These are phyloP conservation scores for Podaxis pistillaris DNA, from an alignment of 768 basidiomycete species.

Conservation along the genomic window DNA sequence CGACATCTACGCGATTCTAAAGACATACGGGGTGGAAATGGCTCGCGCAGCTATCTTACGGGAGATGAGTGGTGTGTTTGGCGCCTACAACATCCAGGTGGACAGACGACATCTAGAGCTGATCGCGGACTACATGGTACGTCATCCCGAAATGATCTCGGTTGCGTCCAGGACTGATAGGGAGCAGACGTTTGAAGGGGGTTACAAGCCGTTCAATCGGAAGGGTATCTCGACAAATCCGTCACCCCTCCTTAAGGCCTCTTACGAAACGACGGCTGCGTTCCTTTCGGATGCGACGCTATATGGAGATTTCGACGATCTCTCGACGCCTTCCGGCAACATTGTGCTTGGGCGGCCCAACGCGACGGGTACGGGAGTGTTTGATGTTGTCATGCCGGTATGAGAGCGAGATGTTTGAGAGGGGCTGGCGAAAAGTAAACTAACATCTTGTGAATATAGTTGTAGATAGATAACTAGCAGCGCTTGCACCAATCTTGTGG, in stretches of 20 bases:
- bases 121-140: slow-evolving; percentile 99
- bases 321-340: slow-evolving; percentile 86
- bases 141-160: slow-evolving; percentile 23
- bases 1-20: slow-evolving; percentile 88
- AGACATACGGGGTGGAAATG: slow-evolving; percentile 96
- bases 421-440: slow-evolving; percentile 12
- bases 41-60: slow-evolving; percentile 87
- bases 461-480: slow-evolving; percentile 6
- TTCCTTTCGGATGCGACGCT: slow-evolving; percentile 95
- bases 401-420: slow-evolving; percentile 18
- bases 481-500: not conserved
- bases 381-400: slow-evolving; percentile 76
- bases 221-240: slow-evolving; percentile 90
- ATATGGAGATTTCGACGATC: slow-evolving; percentile 92
- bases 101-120: slow-evolving; percentile 91
- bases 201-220: slow-evolving; percentile 97
- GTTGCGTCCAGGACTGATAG: slow-evolving; percentile 1
- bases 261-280: slow-evolving; percentile 92
- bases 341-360: slow-evolving; percentile 89
- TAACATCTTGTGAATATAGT: slow-evolving; percentile 13
- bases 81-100: slow-evolving; percentile 94
- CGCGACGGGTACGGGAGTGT: slow-evolving; percentile 91
- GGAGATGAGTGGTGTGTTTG: slow-evolving; percentile 91
- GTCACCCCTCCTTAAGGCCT: slow-evolving; percentile 96
- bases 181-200: slow-evolving; percentile 92